Percentiles rank a stretch among this genome's conserved stretches.
These are phyloP conservation scores for Corylus heterophylla DNA, from an alignment of 306 rosid genomes.

Conservation along the genomic window DNA sequence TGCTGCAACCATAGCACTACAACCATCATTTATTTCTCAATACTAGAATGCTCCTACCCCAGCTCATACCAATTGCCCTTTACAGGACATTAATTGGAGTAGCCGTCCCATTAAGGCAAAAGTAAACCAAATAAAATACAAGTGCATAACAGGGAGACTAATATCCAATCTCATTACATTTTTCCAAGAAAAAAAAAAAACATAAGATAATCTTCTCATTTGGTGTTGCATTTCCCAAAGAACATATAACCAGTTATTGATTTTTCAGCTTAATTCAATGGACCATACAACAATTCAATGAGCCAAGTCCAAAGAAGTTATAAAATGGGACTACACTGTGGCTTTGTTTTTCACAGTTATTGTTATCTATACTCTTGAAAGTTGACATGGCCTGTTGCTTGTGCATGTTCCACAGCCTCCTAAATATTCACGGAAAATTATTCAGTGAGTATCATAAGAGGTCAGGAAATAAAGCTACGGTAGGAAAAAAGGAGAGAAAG, in stretches of 20 bases:
- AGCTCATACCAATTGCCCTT: neutral
- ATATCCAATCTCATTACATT: neutral
- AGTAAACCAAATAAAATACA: neutral
- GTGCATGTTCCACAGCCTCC: constrained; percentile 94
- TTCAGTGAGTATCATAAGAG: constrained; percentile 12
- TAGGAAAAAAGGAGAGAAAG: constrained; percentile 4
- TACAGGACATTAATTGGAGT: neutral
- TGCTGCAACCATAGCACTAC: too few relatives aligned
- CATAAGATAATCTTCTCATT: neutral
- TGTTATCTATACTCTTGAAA: constrained; percentile 86
- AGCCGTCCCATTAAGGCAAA: neutral
- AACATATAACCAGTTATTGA: neutral
- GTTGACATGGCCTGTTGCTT: constrained; percentile 89
- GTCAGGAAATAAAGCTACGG: constrained; percentile 1
- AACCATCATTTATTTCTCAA: too few relatives aligned
- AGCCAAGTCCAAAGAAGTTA: constrained; percentile 16
- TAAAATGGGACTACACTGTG: constrained; percentile 16
- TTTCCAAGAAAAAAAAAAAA: neutral
- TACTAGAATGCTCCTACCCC: too few relatives aligned
- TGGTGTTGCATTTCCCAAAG: neutral
- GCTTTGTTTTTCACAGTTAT: constrained; percentile 10
- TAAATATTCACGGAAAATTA: constrained; percentile 31
- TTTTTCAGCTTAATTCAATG: neutral
- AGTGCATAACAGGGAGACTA: neutral
- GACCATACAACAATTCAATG: constrained; percentile 14